phyloP scores from a whole-genome alignment of 2,329 filamentous ascomycete species.

The Meredithiella fracta region DNA sequence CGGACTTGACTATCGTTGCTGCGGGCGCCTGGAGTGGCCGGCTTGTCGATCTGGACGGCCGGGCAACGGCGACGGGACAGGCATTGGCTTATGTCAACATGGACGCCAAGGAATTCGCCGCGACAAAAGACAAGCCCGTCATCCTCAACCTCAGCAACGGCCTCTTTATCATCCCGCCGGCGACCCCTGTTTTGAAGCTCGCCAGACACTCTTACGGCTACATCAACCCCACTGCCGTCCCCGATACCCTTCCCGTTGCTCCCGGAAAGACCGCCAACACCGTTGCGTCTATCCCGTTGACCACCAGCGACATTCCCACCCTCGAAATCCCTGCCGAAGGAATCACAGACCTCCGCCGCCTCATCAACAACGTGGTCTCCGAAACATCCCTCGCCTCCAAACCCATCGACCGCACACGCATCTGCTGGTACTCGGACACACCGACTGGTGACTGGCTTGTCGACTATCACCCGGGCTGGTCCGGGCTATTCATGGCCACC shows the following conservation, averaged over 20 bases:
- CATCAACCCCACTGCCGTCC: slow-evolving; percentile 31
- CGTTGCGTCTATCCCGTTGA: slow-evolving; percentile 22
- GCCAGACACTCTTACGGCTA: slow-evolving; percentile 57
- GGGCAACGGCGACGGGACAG: slow-evolving; percentile 68
- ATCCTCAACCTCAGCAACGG: slow-evolving; percentile 55
- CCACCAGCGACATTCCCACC: slow-evolving; percentile 24
- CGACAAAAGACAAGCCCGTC: slow-evolving; percentile 50
- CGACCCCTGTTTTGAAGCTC: slow-evolving; percentile 45
- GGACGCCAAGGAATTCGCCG: slow-evolving; percentile 50
- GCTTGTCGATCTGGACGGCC: slow-evolving; percentile 61
- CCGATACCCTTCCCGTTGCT: slow-evolving; percentile 21
- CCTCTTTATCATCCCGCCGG: slow-evolving; percentile 59
- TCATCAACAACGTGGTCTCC: slow-evolving; percentile 39
- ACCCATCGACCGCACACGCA: slow-evolving; percentile 42
- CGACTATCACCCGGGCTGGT: slow-evolving; percentile 47
- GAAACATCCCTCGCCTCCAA: slow-evolving; percentile 36
- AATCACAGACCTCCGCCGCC: slow-evolving; percentile 42
- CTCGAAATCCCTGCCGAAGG: slow-evolving; percentile 42
- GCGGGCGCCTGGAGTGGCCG: slow-evolving; percentile 75
- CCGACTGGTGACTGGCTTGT: slow-evolving; percentile 54
- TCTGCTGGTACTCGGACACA: slow-evolving; percentile 68
- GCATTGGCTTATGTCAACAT: slow-evolving; percentile 62
- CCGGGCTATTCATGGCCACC: slow-evolving; percentile 42
- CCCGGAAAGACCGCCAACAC: slow-evolving; percentile 16
- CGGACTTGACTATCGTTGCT: slow-evolving; percentile 63